A percentile compares a stretch with the other conserved stretches of the same genome.
Conservation (phyloP, 257 asterid species). For the Nicotiana attenuata region DNA sequence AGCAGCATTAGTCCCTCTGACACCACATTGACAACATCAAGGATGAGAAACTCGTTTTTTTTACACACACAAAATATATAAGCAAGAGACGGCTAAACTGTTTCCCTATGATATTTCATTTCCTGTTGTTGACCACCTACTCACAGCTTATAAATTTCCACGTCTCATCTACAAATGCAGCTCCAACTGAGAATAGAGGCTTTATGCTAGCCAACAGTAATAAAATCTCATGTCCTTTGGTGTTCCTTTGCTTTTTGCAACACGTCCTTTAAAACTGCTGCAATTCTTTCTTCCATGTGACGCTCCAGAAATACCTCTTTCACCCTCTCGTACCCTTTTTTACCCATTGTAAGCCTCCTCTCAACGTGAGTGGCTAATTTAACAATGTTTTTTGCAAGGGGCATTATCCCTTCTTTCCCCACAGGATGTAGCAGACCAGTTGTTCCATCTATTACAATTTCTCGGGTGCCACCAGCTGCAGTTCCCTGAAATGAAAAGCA, state of each 20-base stretch:
- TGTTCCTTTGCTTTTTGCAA: slow-evolving; percentile 20
- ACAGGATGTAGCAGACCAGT: slow-evolving; percentile 88
- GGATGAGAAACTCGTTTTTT: not conserved
- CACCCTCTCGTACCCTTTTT: slow-evolving; percentile 59
- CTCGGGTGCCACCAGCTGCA: slow-evolving; percentile 95
- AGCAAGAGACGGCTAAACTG: not conserved
- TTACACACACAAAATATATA: not conserved
- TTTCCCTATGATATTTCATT: not conserved
- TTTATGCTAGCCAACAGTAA: not conserved
- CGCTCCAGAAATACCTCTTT: slow-evolving; percentile 69
- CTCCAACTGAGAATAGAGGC: not conserved
- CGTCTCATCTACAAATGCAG: not conserved
- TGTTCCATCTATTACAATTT: slow-evolving; percentile 75
- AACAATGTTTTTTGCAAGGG: slow-evolving; percentile 70
- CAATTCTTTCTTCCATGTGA: slow-evolving; percentile 74
- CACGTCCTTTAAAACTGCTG: slow-evolving; percentile 61
- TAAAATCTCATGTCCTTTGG: not conserved
- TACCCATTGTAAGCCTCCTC: slow-evolving; percentile 68
- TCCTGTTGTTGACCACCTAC: not conserved
- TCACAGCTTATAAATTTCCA: not conserved
- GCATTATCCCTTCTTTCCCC: slow-evolving; percentile 83
- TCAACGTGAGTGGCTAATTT: slow-evolving; percentile 55
- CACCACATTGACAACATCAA: slow-evolving; percentile 6
- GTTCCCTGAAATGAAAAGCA: slow-evolving; percentile 61
- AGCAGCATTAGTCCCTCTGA: not conserved